Evolutionary conservation across 768 basidiomycete species (phyloP).

Genomic region (Trametes elegans): DNA sequence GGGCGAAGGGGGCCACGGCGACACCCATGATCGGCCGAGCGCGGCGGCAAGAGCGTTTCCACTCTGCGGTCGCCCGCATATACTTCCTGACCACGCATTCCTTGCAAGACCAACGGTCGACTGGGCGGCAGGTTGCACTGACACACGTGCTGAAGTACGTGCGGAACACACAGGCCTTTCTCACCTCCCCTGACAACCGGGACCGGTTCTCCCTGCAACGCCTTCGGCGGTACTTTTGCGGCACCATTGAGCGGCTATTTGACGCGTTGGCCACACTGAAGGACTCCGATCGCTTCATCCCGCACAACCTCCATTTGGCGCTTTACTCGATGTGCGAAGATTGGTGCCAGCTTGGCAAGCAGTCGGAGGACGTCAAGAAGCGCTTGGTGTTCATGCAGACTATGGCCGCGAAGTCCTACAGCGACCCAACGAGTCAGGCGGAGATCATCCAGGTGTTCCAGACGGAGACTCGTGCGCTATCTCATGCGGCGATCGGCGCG

Average conservation of each 20-base stretch:
- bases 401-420: conserved; percentile 51
- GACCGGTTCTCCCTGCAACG: conserved; percentile 77
- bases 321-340: conserved; percentile 87
- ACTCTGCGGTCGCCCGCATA: conserved; percentile 85
- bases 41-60: conserved; percentile 74
- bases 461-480: conserved; percentile 68
- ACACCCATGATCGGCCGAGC: conserved; percentile 48
- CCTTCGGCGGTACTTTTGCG: conserved; percentile 88
- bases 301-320: conserved; percentile 70
- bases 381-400: conserved; percentile 71
- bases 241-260: conserved; percentile 82
- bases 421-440: conserved; percentile 51
- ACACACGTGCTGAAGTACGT: conserved; percentile 85
- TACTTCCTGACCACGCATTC: conserved; percentile 83
- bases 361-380: conserved; percentile 69
- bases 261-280: conserved; percentile 68
- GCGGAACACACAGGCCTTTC: conserved; percentile 73
- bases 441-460: conserved; percentile 53
- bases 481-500: conserved; percentile 82
- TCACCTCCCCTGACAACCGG: conserved; percentile 68
- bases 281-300: conserved; percentile 75
- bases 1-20: conserved; percentile 45
- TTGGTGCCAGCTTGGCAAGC: conserved; percentile 86
- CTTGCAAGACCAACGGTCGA: conserved; percentile 66
- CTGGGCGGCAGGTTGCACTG: conserved; percentile 69